phyloP scores from a whole-genome alignment of 148 eudicot species.

The Chenopodium berlandieri region DNA sequence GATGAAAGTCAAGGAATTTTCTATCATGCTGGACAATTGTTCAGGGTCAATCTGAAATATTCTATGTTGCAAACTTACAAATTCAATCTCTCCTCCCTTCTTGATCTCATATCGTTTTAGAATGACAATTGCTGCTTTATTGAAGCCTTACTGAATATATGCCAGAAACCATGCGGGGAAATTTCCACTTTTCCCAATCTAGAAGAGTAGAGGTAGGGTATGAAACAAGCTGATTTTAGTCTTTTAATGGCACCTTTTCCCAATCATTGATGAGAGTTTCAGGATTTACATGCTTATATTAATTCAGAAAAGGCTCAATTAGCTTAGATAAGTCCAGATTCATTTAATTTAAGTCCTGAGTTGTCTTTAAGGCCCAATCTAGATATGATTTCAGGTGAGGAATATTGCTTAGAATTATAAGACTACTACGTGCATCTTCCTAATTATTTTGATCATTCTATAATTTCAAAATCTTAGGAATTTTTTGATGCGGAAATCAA shows the following conservation, averaged over 20 bases:
- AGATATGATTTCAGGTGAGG: neutral
- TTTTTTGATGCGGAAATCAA: constrained; percentile 92
- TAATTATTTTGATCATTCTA: neutral
- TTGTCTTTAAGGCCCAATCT: no score
- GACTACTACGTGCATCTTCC: neutral
- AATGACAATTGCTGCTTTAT: neutral
- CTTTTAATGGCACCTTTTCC: neutral
- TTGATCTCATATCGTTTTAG: neutral
- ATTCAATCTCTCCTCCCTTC: neutral
- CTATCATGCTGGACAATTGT: neutral
- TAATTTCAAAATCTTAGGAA: constrained; percentile 39
- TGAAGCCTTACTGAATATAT: neutral
- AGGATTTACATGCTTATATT: neutral
- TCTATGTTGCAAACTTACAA: neutral
- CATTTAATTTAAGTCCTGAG: no score
- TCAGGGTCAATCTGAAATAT: neutral
- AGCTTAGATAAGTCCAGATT: neutral
- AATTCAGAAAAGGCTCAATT: neutral
- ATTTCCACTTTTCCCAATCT: neutral
- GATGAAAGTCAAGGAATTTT: neutral
- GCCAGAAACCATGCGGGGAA: neutral
- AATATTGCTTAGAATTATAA: neutral
- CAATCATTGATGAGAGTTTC: neutral
- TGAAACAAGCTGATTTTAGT: neutral
- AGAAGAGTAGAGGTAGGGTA: neutral